Base-by-base conservation (phyloP, 352 stramenopile species). In the Blastocystis sp. region DNA sequence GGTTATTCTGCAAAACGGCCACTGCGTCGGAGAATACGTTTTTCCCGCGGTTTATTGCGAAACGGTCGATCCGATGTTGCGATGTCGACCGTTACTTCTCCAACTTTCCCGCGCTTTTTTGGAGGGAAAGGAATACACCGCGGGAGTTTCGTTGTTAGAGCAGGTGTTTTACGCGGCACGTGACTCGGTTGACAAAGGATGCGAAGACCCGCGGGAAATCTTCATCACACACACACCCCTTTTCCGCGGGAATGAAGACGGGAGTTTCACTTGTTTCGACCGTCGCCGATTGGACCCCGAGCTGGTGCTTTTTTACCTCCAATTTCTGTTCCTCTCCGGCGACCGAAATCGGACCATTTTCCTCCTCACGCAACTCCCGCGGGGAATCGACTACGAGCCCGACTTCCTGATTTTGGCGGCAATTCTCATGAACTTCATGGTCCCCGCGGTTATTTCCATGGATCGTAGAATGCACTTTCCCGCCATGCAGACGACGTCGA, bases 301-400 rank as follows among this genome's bases (percentile, higher is more conserved):
- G 32, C 51, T 81, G 11, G 36, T 81, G 21, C 1, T n/a, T 0
- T 63, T n/a, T 48, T n/a, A n/a, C 6, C 9, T 81, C 3, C 36
- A 81, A 21, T 81, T 81, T n/a, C 51, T 81, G 21, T n/a, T 81
- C 2, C 46, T 81, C 14, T 29, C 46, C 42, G 48, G 42, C 21
- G 21, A 81, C 14, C 21, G 16, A 7, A 34, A 42, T 32, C 44
- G 36, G 18, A 44, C 69, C 4, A 32, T 63, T n/a, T 57, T 63
- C 18, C 1, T 81, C 9, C 48, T 81, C 24, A 63, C 69, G 18
- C 9, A 38, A 4, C 46, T 81, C 8, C 69, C 69, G 29, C 18
- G 32, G 0, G 69, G 69, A 21, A 38, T 81, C 1, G 1, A 42
- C 21, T 65, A 21, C 29, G 69, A 81, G 42, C 69, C 69, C 24